A percentile compares a stretch with the other conserved stretches of the same genome.
phyloP scores from a whole-genome alignment of 1,139 yeast species.

The Geotrichum europaeum region DNA sequence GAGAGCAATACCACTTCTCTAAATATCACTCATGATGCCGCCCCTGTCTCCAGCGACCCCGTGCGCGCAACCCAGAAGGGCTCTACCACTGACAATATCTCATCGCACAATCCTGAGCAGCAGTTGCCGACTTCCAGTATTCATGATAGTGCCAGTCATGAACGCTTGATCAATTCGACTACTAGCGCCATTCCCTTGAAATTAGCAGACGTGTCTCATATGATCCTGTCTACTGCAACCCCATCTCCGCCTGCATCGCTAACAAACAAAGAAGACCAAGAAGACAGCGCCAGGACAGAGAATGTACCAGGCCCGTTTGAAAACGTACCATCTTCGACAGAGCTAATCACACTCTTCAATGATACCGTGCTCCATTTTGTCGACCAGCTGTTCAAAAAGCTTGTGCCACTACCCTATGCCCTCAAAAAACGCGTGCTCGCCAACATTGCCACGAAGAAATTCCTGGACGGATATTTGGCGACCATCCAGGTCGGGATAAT shows the following conservation, averaged over 20 bases:
- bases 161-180: neutral
- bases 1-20: neutral
- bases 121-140: neutral
- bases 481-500: slow-evolving; percentile 22
- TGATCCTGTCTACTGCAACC: neutral
- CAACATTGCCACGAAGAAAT: slow-evolving; percentile 23
- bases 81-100: no score
- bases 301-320: neutral
- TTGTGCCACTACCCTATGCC: slow-evolving; percentile 25
- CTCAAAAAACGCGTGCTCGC: slow-evolving; percentile 26
- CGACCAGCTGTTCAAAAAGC: slow-evolving; percentile 21
- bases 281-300: neutral
- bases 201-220: neutral
- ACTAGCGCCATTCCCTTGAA: neutral
- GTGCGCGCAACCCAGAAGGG: no score
- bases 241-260: neutral
- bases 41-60: no score
- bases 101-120: neutral
- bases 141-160: neutral
- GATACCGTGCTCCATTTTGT: slow-evolving; percentile 20
- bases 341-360: slow-evolving; percentile 19
- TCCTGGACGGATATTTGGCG: slow-evolving; percentile 24
- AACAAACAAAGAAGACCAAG: neutral
- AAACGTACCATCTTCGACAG: slow-evolving; percentile 20
- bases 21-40: neutral